A percentile compares a stretch with the other conserved stretches of the same genome.
Conservation (phyloP, 225 moss, liverwort and hornwort species). For the Straminergon stramineum region DNA sequence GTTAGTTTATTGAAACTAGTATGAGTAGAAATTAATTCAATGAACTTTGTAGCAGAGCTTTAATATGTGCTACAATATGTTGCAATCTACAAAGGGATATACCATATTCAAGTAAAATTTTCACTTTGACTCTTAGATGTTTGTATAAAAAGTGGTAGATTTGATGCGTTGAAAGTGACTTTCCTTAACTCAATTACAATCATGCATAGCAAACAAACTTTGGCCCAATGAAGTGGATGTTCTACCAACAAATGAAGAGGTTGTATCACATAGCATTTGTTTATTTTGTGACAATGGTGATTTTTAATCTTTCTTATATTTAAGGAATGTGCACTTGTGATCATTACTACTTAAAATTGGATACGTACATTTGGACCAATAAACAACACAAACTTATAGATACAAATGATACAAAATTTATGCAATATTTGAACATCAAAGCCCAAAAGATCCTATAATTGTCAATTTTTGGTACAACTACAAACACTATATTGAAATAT, state of each 20-base stretch:
- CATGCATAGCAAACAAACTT: rapidly evolving
- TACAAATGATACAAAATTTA: neutral
- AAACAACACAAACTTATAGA: neutral
- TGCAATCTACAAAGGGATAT: neutral
- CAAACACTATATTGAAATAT: neutral
- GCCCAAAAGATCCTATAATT: too few relatives aligned
- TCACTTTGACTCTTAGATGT: neutral
- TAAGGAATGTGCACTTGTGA: neutral
- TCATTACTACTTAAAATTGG: neutral
- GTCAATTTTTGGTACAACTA: neutral
- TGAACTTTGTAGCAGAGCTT: neutral
- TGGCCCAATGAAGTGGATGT: neutral
- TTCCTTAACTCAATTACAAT: too few relatives aligned
- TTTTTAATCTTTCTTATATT: neutral
- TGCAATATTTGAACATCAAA: neutral
- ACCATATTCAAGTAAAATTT: neutral
- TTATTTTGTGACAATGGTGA: neutral
- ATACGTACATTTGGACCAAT: neutral
- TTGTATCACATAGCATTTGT: rapidly evolving
- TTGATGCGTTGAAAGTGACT: neutral
- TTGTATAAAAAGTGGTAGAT: neutral
- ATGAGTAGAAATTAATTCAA: neutral
- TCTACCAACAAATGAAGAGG: neutral
- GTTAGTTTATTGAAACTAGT: neutral
- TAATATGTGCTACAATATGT: rapidly evolving